These are phyloP conservation scores for Scenedesmus sp. DNA, from an alignment of 163 green algal genomes.

Conservation along the genomic window DNA sequence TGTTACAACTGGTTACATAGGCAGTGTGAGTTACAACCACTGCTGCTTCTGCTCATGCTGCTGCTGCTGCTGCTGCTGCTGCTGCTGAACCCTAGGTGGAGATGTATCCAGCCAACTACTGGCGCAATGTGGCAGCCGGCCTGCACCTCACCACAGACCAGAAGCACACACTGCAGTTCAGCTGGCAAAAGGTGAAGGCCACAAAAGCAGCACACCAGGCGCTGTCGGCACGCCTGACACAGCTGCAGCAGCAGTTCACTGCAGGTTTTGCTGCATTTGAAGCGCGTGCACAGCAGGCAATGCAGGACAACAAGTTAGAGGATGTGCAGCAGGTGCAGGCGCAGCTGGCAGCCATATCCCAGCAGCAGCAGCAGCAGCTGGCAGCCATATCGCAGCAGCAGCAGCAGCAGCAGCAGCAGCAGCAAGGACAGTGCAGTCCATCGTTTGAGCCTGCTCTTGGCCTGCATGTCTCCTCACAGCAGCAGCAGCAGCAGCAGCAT, in stretches of 20 bases:
- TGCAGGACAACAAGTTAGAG: background rate
- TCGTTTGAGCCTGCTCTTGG: too few relatives aligned
- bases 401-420: conserved; percentile 37
- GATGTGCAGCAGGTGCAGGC: background rate
- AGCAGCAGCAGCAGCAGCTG: background rate
- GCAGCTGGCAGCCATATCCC: background rate
- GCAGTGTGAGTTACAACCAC: background rate
- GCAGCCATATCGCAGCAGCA: background rate
- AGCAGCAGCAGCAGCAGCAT: background rate
- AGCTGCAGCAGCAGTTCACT: background rate
- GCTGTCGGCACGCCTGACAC: background rate
- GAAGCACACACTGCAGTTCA: background rate
- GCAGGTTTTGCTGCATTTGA: background rate
- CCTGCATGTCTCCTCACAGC: background rate
- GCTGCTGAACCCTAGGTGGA: background rate
- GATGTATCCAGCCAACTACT: background rate
- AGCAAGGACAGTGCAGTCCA: background rate
- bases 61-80: background rate
- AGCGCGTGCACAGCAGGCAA: background rate
- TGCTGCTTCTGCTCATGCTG: background rate
- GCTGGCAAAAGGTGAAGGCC: background rate
- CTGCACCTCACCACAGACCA: background rate
- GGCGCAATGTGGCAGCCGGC: background rate
- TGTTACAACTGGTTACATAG: background rate
- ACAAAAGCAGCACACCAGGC: background rate